Evolutionary conservation across 1,284 basidiomycete genomes (phyloP).

Genomic region (Amylostereum areolatum): DNA sequence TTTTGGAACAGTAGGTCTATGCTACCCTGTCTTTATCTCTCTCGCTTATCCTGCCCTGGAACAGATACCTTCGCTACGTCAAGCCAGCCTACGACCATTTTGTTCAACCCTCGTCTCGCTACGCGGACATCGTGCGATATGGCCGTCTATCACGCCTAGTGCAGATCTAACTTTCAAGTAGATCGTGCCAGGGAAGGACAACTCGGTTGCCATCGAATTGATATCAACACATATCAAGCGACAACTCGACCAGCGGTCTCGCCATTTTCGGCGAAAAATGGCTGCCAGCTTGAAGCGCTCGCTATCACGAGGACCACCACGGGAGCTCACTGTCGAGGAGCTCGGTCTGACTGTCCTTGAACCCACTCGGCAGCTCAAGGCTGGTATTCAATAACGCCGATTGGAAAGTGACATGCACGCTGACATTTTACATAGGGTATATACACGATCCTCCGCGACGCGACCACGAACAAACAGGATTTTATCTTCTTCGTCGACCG

Average conservation of each 20-base stretch:
- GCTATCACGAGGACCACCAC: conserved; percentile 8
- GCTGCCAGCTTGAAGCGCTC: conserved; percentile 30
- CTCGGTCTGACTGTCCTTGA: conserved; percentile 66
- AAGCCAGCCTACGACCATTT: conserved; percentile 94
- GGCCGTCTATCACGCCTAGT: too few relatives aligned
- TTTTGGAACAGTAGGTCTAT: conserved; percentile 75
- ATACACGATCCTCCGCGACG: conserved; percentile 79
- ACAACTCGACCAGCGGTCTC: conserved; percentile 75
- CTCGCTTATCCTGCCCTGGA: conserved; percentile 5
- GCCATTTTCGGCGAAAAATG: conserved; percentile 70
- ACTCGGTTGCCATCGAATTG: conserved; percentile 88
- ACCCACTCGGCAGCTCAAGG: conserved; percentile 79
- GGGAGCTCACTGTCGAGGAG: conserved; percentile 20
- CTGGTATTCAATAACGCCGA: conserved; percentile 21
- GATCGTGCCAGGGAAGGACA: conserved; percentile 90
- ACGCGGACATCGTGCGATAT: conserved; percentile 78
- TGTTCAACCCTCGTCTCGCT: conserved; percentile 81
- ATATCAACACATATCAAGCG: conserved; percentile 88
- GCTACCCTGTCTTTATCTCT: background rate
- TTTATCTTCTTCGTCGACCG: conserved; percentile 90
- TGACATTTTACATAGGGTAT: conserved; percentile 57
- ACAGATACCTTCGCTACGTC: conserved; percentile 84
- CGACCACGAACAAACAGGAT: conserved; percentile 67
- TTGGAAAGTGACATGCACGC: too few relatives aligned
- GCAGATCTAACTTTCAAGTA: conserved; percentile 23